Evolutionary conservation across 352 stramenopile genomes (phyloP), one percentile per base, ranked within the genome.

Genomic region (Globisporangium cystogenes): DNA sequence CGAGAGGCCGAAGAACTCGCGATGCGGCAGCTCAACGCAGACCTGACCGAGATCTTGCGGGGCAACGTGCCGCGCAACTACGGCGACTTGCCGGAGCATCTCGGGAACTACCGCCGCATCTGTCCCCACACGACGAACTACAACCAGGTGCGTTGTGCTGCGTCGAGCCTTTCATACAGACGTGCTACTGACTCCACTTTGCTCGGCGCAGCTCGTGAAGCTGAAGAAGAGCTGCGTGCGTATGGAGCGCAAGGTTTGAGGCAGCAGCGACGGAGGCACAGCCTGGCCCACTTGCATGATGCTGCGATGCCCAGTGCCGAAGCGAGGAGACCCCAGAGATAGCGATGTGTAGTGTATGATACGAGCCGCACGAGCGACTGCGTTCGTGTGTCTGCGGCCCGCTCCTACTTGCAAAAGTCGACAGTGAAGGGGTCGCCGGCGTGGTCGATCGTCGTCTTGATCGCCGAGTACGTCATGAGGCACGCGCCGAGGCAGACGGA

Each of bases 51-150:
- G 31, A 93, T 93, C 44, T 55, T 93, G 46, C 53, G 58, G 27
- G 77, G 72, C 16, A 49, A 70, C 29, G 43, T 87, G 26, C 79
- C 79, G 18, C 65, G 82, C 20, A 44, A 33, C 15, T 90, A 86
- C 55, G 82, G 82, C 44, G 80, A 93, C 47, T 31, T 86, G 48
- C 82, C 82, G 0, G 66, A 74, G 11, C 54, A 81, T 21, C 51
- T 84, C 20, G 79, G 82, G n/a, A 72, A 64, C 48, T 93, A 84
- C 62, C 66, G 70, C 51, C 68, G 82, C 20, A 55, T 93, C 20
- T 80, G 64, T 31, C 76, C 79, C 1, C 67, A 86, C 45, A 90
- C 76, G 20, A 69, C 54, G 26, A 73, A 89, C 58, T 72, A 97
- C 64, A 72, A 95, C 63, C 61, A 86, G 63, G 73, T 80, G 50